phyloP scores from a whole-genome alignment of 2,329 filamentous ascomycete genomes.

The Aspergillus neotritici region DNA sequence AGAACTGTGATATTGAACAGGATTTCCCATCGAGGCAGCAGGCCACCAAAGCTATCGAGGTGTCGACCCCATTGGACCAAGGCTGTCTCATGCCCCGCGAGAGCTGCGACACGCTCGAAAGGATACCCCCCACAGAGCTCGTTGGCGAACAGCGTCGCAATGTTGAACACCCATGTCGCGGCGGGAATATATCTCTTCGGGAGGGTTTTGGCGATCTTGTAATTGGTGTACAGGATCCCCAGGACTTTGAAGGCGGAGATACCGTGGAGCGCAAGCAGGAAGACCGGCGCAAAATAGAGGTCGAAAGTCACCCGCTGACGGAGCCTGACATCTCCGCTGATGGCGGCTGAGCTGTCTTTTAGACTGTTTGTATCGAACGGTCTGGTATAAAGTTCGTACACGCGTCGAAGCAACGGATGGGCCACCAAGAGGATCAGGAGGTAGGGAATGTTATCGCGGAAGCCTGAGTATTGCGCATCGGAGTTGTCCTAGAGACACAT shows the following conservation, averaged over 20 bases:
- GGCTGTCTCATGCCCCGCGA: conserved; percentile 36
- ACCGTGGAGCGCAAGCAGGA: conserved; percentile 74
- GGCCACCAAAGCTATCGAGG: conserved; percentile 72
- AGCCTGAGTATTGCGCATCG: conserved; percentile 78
- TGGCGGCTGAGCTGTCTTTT: conserved; percentile 15
- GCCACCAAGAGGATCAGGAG: conserved; percentile 66
- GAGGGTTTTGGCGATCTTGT: conserved; percentile 65
- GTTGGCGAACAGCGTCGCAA: conserved; percentile 80
- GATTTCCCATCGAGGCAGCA: conserved; percentile 93
- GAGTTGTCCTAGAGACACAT: conserved; percentile 65
- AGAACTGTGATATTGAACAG: conserved; percentile 94
- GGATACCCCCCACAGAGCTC: conserved; percentile 76
- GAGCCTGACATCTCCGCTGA: conserved; percentile 52
- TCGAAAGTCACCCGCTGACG: conserved; percentile 75
- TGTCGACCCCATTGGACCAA: conserved; percentile 60
- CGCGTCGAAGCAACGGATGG: conserved; percentile 71
- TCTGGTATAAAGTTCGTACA: conserved; percentile 58
- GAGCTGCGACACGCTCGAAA: conserved; percentile 57
- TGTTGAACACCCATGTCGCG: conserved; percentile 85
- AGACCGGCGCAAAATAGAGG: conserved; percentile 70
- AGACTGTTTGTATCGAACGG: conserved; percentile 29
- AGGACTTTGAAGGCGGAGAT: conserved; percentile 80
- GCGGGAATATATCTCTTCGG: conserved; percentile 66
- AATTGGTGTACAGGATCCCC: conserved; percentile 74
- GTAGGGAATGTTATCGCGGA: conserved; percentile 80